These are phyloP conservation scores for Aureobasidium pullulans DNA, from an alignment of 2,329 filamentous ascomycete species.

Conservation along the genomic window DNA sequence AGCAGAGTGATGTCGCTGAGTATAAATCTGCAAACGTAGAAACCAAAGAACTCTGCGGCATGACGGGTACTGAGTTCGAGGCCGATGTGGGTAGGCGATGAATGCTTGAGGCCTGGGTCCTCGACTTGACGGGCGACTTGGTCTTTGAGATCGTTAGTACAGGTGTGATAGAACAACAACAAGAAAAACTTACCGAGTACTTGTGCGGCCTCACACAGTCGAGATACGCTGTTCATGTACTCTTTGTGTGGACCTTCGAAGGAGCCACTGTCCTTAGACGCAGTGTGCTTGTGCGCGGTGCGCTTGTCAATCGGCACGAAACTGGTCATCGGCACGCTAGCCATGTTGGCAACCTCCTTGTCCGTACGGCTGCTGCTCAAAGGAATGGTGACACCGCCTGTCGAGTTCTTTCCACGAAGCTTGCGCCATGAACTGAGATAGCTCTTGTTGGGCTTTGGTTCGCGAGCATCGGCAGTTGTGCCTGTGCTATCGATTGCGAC, in stretches of 20 bases:
- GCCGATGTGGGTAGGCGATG: conserved; percentile 89
- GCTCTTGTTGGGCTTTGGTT: conserved; percentile 55
- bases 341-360: conserved; percentile 53
- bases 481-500: conserved; percentile 19
- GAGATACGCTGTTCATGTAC: conserved; percentile 87
- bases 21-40: conserved; percentile 95
- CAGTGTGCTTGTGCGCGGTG: conserved; percentile 35
- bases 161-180: conserved; percentile 6
- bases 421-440: conserved; percentile 85
- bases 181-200: conserved; percentile 63
- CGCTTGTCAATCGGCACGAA: conserved; percentile 61
- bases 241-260: conserved; percentile 79
- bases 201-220: conserved; percentile 88
- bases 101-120: conserved; percentile 84
- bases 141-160: conserved; percentile 46
- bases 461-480: conserved; percentile 24
- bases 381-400: conserved; percentile 18
- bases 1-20: conserved; percentile 74
- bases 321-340: conserved; percentile 55
- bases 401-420: conserved; percentile 78
- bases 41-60: conserved; percentile 94
- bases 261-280: conserved; percentile 43
- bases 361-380: conserved; percentile 25
- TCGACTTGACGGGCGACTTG: conserved; percentile 95
- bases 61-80: conserved; percentile 88